A percentile compares a stretch with the other conserved stretches of the same genome.
Evolutionary conservation across 2,329 filamentous ascomycete species (phyloP).

Genomic region (Lanzia echinophila): DNA sequence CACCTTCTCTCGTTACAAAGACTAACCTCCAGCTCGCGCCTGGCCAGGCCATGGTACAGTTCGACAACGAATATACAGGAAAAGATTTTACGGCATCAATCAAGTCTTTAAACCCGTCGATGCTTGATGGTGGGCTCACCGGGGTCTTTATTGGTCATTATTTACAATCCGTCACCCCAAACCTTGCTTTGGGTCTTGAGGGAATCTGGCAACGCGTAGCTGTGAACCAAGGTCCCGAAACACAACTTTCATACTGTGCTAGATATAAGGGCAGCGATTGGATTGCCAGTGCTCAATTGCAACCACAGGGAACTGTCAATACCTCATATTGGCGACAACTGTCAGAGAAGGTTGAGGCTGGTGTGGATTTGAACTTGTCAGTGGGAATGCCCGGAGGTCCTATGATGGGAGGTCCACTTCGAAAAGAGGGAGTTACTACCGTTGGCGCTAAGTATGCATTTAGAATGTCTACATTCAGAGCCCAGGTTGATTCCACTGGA

Average conservation of each 20-base stretch:
- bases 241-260: constrained; percentile 80
- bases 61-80: constrained; percentile 94
- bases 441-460: constrained; percentile 98
- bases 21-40: constrained; percentile 79
- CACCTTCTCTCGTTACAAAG: constrained; percentile 73
- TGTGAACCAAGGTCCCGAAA: constrained; percentile 81
- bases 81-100: constrained; percentile 87
- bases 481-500: constrained; percentile 90
- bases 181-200: constrained; percentile 81
- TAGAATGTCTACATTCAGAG: constrained; percentile 88
- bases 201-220: constrained; percentile 87
- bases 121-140: constrained; percentile 84
- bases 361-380: constrained; percentile 89
- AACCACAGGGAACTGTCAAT: constrained; percentile 75
- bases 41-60: constrained; percentile 75
- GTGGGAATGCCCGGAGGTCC: constrained; percentile 54
- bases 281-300: constrained; percentile 82
- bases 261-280: constrained; percentile 89
- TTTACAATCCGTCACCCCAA: constrained; percentile 84
- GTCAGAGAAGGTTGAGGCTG: constrained; percentile 92
- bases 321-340: constrained; percentile 91
- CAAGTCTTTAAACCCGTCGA: constrained; percentile 93
- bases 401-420: constrained; percentile 67
- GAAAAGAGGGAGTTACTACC: constrained; percentile 84
- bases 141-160: constrained; percentile 96